Evolutionary conservation across 83 land plant species (phyloP).

Genomic region (Picea mariana): DNA sequence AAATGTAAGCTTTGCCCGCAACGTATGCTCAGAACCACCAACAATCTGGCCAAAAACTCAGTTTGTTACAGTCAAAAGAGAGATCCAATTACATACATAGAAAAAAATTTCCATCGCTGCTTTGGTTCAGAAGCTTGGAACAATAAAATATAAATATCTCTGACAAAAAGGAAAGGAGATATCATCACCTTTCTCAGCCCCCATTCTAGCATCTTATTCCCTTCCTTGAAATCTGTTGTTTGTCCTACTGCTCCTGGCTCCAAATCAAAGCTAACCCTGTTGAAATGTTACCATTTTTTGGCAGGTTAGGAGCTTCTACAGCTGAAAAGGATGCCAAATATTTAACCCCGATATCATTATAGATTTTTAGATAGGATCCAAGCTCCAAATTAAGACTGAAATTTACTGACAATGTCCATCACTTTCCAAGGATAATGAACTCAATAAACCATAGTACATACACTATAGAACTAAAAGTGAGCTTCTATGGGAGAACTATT

Average conservation of each 20-base stretch:
- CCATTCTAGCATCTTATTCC: conserved; percentile 87
- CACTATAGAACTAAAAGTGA: no score
- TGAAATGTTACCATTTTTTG: background rate
- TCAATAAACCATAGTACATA: background rate
- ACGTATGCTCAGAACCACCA: conserved; percentile 88
- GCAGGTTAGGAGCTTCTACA: background rate
- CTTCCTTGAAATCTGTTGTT: conserved; percentile 92
- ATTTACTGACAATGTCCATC: background rate
- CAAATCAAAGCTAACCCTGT: conserved; percentile 85
- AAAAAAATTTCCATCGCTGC: background rate
- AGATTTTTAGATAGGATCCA: background rate
- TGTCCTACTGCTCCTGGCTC: conserved; percentile 89
- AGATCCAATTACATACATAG: background rate
- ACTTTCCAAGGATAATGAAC: background rate
- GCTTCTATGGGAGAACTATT: no score
- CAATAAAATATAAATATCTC: background rate
- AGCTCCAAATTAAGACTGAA: background rate
- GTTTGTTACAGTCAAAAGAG: conserved; percentile 13
- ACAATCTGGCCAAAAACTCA: conserved; percentile 58
- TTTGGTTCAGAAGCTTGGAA: background rate
- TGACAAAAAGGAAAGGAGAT: background rate
- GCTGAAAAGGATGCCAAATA: background rate
- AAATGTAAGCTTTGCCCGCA: conserved; percentile 79
- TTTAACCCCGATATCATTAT: background rate
- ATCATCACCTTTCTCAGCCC: conserved; percentile 66